Percentiles rank a stretch among this genome's conserved stretches.
Evolutionary conservation across 1,139 yeast genomes (phyloP).

Genomic region (Blastobotrys illinoisensis): DNA sequence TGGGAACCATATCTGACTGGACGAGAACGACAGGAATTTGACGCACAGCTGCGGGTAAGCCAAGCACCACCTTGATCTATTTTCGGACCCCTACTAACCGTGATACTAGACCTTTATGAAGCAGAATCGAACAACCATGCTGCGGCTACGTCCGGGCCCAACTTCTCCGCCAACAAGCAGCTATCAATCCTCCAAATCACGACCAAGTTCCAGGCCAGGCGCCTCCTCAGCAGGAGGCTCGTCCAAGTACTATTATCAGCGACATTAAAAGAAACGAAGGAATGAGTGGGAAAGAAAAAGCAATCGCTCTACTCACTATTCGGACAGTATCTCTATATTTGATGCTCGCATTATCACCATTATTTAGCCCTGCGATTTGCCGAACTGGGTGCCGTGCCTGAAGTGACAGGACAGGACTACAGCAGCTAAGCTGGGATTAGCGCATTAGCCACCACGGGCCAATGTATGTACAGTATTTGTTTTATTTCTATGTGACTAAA

Average conservation of each 20-base stretch:
- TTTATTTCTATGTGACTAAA: neutral
- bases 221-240: neutral
- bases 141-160: constrained; percentile 29
- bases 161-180: neutral
- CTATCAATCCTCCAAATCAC: neutral
- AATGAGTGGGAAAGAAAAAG: neutral
- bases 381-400: neutral
- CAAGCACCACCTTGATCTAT: neutral
- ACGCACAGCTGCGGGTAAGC: constrained; percentile 28
- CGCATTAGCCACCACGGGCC: neutral
- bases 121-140: constrained; percentile 25
- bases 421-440: neutral
- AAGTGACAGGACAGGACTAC: neutral
- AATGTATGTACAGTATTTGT: neutral
- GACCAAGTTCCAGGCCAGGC: neutral
- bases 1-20: constrained; percentile 34
- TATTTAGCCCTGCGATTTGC: neutral
- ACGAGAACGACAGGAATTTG: constrained; percentile 29
- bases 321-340: neutral
- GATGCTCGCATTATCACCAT: neutral
- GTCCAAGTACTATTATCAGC: neutral
- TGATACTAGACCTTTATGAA: constrained; percentile 23
- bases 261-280: neutral
- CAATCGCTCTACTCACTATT: neutral
- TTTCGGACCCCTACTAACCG: constrained; percentile 3